phyloP scores from a whole-genome alignment of 371 early-diverging fungal species.

The Mortierella sp. region DNA sequence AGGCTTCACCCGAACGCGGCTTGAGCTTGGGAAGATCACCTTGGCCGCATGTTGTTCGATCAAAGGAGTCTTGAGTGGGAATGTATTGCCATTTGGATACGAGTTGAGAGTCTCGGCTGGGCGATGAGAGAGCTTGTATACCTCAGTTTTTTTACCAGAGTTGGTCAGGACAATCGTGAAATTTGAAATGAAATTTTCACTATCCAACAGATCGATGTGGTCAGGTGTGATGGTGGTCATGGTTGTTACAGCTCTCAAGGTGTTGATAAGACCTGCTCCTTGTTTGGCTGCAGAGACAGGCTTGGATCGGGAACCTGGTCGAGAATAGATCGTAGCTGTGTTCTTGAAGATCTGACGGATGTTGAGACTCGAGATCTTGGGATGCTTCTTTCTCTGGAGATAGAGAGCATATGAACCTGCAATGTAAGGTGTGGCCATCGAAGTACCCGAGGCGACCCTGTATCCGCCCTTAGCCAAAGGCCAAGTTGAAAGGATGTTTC shows the following conservation, averaged over 20 bases:
- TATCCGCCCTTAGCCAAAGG: slow-evolving; percentile 57
- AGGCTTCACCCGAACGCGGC: slow-evolving; percentile 56
- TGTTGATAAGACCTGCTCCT: slow-evolving; percentile 83
- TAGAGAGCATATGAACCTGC: too few relatives aligned
- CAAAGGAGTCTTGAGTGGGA: slow-evolving; percentile 34
- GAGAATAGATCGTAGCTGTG: too few relatives aligned
- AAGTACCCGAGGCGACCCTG: slow-evolving; percentile 55
- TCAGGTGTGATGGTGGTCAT: too few relatives aligned
- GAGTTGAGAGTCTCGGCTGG: slow-evolving; percentile 60
- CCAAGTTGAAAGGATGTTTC: slow-evolving; percentile 74
- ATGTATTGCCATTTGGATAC: slow-evolving; percentile 33
- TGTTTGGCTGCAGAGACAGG: slow-evolving; percentile 62
- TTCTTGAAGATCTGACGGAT: slow-evolving; percentile 49
- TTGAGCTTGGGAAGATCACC: slow-evolving; percentile 51
- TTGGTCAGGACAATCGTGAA: too few relatives aligned
- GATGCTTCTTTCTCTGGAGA: too few relatives aligned
- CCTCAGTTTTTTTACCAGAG: too few relatives aligned
- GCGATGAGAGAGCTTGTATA: too few relatives aligned
- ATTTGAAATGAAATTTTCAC: slow-evolving; percentile 59
- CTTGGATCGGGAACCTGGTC: too few relatives aligned
- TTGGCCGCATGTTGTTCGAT: slow-evolving; percentile 44
- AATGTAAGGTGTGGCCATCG: slow-evolving; percentile 65
- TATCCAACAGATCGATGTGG: slow-evolving; percentile 71
- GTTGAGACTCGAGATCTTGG: slow-evolving; percentile 17
- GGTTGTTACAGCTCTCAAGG: too few relatives aligned